Evolutionary conservation across 192 early-diverging fungal genomes (phyloP).

Genomic region (Gamsiella multidivaricata): DNA sequence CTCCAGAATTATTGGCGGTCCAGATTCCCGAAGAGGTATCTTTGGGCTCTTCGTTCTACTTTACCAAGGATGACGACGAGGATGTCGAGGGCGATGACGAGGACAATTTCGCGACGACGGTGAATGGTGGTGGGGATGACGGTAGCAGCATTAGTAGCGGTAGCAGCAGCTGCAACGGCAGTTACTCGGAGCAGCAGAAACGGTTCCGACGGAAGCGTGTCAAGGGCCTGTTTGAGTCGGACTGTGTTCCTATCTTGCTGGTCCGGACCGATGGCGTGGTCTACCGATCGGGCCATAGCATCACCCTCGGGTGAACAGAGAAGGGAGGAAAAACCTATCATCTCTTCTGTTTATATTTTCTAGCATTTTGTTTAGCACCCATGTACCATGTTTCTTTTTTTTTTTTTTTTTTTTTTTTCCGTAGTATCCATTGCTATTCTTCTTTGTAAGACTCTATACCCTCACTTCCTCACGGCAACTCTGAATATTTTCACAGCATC

Average conservation of each 20-base stretch:
- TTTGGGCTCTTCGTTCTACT: conserved; percentile 43
- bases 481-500: too few species aligned
- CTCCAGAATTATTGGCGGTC: conserved; percentile 57
- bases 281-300: conserved; percentile 47
- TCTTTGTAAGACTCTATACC: not conserved
- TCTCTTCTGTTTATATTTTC: conserved; percentile 1
- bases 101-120: conserved; percentile 9
- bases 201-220: conserved; percentile 40
- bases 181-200: not conserved
- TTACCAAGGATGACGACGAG: conserved; percentile 50
- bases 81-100: conserved; percentile 27
- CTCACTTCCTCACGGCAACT: not conserved
- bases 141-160: conserved; percentile 24
- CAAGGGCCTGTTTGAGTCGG: conserved; percentile 45
- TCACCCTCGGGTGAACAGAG: conserved; percentile 27
- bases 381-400: conserved; percentile 2
- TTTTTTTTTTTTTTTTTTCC: conserved; percentile 10
- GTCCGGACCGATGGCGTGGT: conserved; percentile 45
- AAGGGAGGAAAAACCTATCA: not conserved
- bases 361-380: not conserved
- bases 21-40: conserved; percentile 58
- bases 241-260: conserved; percentile 39
- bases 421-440: not conserved
- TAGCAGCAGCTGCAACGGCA: not conserved
- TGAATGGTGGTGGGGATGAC: conserved; percentile 8